Conservation (phyloP, 129 eudicot genomes). For the Tagetes erecta region DNA sequence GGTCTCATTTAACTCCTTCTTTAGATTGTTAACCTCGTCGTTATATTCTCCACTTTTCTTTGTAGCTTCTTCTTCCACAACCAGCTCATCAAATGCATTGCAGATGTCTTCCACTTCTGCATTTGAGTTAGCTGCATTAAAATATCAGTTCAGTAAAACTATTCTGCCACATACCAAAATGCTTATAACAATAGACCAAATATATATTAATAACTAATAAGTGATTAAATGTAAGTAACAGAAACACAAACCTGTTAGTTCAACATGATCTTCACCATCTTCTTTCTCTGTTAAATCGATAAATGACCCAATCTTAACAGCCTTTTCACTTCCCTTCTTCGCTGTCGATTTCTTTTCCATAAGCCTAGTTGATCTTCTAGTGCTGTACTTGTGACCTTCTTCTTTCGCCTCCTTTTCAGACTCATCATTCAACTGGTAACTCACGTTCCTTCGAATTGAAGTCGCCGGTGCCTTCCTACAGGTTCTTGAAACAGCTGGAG, state of each 20-base stretch:
- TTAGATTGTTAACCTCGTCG: neutral
- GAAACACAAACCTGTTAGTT: constrained; percentile 19
- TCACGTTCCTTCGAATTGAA: constrained; percentile 30
- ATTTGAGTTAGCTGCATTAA: constrained; percentile 11
- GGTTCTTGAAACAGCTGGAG: constrained; percentile 34
- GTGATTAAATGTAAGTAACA: neutral
- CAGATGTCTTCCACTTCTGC: constrained; percentile 32
- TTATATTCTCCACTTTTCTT: neutral
- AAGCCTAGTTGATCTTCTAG: constrained; percentile 59
- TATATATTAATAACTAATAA: neutral
- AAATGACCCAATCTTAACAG: constrained; percentile 25
- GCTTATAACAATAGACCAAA: neutral
- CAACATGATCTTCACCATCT: neutral
- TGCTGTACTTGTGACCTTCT: constrained; percentile 41
- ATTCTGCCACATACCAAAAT: neutral
- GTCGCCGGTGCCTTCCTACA: constrained; percentile 39
- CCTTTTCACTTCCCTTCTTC: constrained; percentile 18
- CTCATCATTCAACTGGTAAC: constrained; percentile 41
- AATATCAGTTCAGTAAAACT: too few species aligned
- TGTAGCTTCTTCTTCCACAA: constrained; percentile 16
- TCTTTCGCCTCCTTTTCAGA: constrained; percentile 25
- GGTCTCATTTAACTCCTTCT: neutral
- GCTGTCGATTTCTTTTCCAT: constrained; percentile 34
- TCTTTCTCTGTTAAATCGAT: neutral
- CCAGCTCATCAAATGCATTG: constrained; percentile 25